phyloP scores from a whole-genome alignment of 345 rosid species.

The Limnanthes douglasii region DNA sequence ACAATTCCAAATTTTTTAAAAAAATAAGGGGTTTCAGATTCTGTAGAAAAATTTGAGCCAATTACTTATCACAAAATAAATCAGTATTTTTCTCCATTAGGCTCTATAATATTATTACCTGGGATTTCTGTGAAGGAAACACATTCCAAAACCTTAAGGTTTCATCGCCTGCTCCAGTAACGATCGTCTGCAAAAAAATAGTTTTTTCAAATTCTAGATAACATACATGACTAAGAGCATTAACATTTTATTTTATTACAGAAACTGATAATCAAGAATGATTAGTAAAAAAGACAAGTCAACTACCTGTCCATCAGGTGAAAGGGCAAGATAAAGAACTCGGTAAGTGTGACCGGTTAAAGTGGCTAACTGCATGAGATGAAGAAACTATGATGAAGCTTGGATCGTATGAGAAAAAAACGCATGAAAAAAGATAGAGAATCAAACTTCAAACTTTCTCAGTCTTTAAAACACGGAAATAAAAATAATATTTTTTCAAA shows the following conservation, averaged over 20 bases:
- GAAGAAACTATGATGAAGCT: background rate
- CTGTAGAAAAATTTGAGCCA: too few relatives aligned
- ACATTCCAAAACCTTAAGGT: constrained; percentile 96
- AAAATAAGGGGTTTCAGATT: background rate
- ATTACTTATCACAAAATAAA: too few relatives aligned
- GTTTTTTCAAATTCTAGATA: background rate
- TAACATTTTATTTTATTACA: too few relatives aligned
- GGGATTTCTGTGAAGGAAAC: constrained; percentile 90
- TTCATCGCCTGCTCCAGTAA: constrained; percentile 98
- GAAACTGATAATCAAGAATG: background rate
- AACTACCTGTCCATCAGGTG: constrained; percentile 92
- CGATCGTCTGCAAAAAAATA: constrained; percentile 49
- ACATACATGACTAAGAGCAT: background rate
- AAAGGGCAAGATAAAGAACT: constrained; percentile 93
- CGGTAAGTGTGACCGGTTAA: constrained; percentile 89
- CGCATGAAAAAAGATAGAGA: too few relatives aligned
- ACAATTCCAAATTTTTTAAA: too few relatives aligned
- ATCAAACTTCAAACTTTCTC: too few relatives aligned
- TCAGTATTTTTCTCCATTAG: too few relatives aligned
- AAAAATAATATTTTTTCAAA: too few relatives aligned
- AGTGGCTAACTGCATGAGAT: constrained; percentile 71
- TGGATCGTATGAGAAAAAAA: background rate
- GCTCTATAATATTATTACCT: too few relatives aligned
- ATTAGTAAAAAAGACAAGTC: background rate
- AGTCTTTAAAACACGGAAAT: too few relatives aligned